Conservation (phyloP, 345 rosid species). For the Reutealis trisperma region DNA sequence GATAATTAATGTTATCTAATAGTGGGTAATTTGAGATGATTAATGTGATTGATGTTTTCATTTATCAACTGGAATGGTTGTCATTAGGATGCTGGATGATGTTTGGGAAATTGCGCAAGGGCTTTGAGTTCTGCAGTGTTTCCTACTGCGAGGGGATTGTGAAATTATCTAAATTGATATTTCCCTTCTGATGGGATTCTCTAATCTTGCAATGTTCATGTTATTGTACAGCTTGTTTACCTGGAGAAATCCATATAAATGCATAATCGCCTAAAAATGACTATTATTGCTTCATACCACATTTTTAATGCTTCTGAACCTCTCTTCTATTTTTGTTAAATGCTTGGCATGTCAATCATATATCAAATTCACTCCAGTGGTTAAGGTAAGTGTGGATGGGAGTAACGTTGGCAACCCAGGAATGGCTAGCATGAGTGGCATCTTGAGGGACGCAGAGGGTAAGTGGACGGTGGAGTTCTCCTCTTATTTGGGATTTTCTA, state of each 20-base stretch:
- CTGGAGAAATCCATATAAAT: no score
- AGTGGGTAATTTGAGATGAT: not conserved
- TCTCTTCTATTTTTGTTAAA: not conserved
- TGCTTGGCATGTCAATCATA: not conserved
- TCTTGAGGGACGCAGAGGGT: no score
- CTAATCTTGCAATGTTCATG: not conserved
- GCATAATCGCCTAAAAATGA: not conserved
- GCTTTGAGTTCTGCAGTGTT: conserved; percentile 33
- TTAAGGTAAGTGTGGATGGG: no score
- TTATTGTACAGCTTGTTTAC: no score
- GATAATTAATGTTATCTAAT: no score
- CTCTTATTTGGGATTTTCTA: no score
- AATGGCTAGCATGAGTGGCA: no score
- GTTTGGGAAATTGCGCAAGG: conserved; percentile 39
- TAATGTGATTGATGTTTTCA: not conserved
- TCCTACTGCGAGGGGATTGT: conserved; percentile 10
- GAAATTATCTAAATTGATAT: conserved; percentile 12
- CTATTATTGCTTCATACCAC: not conserved
- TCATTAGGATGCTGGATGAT: conserved; percentile 18
- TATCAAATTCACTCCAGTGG: no score
- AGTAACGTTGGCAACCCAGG: no score
- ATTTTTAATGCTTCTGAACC: not conserved
- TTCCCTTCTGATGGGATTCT: not conserved
- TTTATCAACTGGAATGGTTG: not conserved
- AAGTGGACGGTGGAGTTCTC: no score